These are phyloP conservation scores for Nectriaceae sp. DNA, from an alignment of 2,329 filamentous ascomycete species.

Conservation along the genomic window DNA sequence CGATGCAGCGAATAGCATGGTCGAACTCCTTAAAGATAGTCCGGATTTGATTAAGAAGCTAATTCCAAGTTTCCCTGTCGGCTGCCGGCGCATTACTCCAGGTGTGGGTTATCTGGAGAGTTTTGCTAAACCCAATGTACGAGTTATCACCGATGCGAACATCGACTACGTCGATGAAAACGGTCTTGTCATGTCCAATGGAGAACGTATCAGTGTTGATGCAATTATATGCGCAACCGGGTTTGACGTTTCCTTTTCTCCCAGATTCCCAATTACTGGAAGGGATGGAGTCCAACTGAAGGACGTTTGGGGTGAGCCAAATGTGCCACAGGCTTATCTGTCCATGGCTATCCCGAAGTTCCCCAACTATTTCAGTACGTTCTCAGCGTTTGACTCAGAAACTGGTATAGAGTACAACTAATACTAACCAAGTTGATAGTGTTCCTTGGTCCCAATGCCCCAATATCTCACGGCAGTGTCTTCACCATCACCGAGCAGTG, in stretches of 20 bases:
- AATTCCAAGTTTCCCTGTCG: too few species aligned
- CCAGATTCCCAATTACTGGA: background rate
- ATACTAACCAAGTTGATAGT: background rate
- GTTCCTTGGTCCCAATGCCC: background rate
- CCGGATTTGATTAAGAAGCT: too few species aligned
- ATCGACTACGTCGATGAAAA: background rate
- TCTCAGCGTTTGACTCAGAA: background rate
- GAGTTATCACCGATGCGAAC: too few species aligned
- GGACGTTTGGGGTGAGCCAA: background rate
- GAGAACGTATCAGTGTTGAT: background rate
- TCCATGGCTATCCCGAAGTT: background rate
- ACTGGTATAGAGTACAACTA: background rate
- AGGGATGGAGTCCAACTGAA: background rate
- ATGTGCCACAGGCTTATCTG: background rate
- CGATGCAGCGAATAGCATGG: too few species aligned
- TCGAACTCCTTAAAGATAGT: too few species aligned
- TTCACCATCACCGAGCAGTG: background rate
- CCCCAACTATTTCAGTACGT: background rate
- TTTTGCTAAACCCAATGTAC: too few species aligned
- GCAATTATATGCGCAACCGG: background rate
- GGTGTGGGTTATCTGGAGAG: background rate
- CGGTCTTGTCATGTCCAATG: background rate
- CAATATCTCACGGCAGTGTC: background rate
- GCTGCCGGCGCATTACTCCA: background rate
- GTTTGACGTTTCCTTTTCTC: background rate